These are phyloP conservation scores for Apostasia shenzhenica DNA, from an alignment of 106 monocot species.

Conservation along the genomic window DNA sequence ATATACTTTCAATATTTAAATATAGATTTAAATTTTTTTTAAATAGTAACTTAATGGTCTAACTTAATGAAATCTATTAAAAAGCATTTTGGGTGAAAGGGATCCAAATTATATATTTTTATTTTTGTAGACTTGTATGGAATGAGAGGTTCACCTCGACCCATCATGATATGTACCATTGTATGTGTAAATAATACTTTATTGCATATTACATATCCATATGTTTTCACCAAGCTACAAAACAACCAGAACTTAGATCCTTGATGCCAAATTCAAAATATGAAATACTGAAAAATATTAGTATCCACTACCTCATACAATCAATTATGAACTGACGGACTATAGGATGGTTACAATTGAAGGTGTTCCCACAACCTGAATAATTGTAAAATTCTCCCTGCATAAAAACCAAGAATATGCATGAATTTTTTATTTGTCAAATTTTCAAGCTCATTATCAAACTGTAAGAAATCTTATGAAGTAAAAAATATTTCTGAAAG, in stretches of 20 bases:
- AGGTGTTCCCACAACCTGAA: constrained; percentile 95
- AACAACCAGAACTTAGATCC: neutral
- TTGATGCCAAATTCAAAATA: neutral
- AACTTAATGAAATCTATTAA: too few species aligned
- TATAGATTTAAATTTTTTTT: too few species aligned
- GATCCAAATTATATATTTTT: too few species aligned
- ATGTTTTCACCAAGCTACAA: neutral
- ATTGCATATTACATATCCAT: neutral
- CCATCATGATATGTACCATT: neutral
- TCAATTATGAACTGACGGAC: constrained; percentile 87
- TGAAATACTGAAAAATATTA: neutral
- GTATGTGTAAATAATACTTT: neutral
- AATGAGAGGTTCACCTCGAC: too few species aligned
- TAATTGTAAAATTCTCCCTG: constrained; percentile 96
- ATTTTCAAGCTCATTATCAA: too few species aligned
- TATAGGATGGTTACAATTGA: constrained; percentile 91
- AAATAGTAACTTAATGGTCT: too few species aligned
- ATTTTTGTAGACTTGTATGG: too few species aligned
- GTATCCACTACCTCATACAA: constrained; percentile 62
- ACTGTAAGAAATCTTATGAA: too few species aligned
- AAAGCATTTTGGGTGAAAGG: too few species aligned
- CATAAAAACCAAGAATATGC: neutral
- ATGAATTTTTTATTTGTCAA: neutral
- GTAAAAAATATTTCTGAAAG: too few species aligned
- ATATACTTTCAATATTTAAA: too few species aligned